Evolutionary conservation across 768 basidiomycete genomes (phyloP).

Genomic region (Trametes sanguinea): DNA sequence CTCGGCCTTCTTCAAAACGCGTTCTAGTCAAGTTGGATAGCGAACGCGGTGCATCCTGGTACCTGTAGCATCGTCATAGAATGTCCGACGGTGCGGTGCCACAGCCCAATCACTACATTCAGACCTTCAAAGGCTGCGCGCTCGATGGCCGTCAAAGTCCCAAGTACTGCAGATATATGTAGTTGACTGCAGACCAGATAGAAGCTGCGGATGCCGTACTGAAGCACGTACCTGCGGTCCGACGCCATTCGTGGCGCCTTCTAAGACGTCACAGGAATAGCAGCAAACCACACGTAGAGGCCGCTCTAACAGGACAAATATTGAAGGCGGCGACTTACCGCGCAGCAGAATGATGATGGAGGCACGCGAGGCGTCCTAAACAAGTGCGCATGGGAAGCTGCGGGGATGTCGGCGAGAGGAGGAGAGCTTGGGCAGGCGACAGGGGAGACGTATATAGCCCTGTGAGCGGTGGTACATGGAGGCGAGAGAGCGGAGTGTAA

Average conservation of each 20-base stretch:
- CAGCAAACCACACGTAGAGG: background rate
- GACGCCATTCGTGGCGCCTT: background rate
- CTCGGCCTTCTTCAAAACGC: no score
- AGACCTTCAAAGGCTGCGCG: no score
- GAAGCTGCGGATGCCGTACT: background rate
- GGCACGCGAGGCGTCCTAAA: background rate
- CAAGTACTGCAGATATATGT: background rate
- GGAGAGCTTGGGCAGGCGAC: background rate
- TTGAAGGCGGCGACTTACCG: background rate
- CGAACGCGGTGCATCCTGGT: no score
- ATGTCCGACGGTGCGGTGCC: no score
- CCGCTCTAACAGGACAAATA: background rate
- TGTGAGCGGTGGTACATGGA: constrained; percentile 7
- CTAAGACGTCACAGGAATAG: background rate
- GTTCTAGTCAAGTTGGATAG: no score
- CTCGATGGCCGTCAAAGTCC: background rate
- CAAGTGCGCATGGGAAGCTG: background rate
- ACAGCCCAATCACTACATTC: no score
- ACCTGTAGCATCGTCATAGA: no score
- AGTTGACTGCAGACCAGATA: background rate
- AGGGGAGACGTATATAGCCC: constrained; percentile 15
- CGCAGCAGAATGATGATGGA: background rate
- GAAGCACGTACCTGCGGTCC: background rate
- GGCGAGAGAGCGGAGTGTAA: background rate
- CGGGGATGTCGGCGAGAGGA: constrained; percentile 10